Base-by-base conservation (phyloP, 2,329 filamentous ascomycete genomes). In the Pseudogymnoascus sp. region DNA sequence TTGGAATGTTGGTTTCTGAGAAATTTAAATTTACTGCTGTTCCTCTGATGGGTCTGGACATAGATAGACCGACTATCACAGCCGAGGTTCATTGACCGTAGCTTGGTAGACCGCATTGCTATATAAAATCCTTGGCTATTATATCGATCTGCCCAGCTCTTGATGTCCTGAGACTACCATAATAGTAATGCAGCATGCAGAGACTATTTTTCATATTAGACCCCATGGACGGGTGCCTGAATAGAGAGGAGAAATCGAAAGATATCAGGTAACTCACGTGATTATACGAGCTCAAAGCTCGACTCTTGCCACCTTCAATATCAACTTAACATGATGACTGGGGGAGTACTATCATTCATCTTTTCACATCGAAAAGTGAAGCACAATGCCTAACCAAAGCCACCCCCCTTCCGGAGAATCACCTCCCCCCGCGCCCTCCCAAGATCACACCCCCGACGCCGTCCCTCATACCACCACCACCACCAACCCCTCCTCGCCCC, bases 381-480 rank as follows among this genome's bases (percentile, higher is more conserved):
- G 37, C 37, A 62, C n/a, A 47, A 40, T 42, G 23, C n/a, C 39
- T 29, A 10, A 54, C 12, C 6, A 31, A 54, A 29, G 11, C 37
- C 26, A 31, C 3, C 8, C n/a, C 5, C 12, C 36, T 14, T 11
- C 16, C 54, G 14, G 40, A 40, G 42, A 62, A 18, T 1, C 16
- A 23, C 1, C 36, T 16, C 7, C 39, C 18, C 31, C 26, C 31
- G 23, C 36, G 23, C 31, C 40, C 5, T 54, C 47, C 14, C 26
- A 62, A n/a, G 26, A 65, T 2, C 59, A 64, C 29, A 31, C 61
- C 42, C 62, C 47, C n/a, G 47, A 54, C 16, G 26, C 31, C 51
- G 71, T 71, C 71, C 71, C 71, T 65, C 69, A 69, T 37, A 69
- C 40, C 3, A 26, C 21, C 12, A 26, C 45, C 14, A 31, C 26